These are phyloP conservation scores for Diutina neorugosa DNA, from an alignment of 1,139 yeast species.

Conservation along the genomic window DNA sequence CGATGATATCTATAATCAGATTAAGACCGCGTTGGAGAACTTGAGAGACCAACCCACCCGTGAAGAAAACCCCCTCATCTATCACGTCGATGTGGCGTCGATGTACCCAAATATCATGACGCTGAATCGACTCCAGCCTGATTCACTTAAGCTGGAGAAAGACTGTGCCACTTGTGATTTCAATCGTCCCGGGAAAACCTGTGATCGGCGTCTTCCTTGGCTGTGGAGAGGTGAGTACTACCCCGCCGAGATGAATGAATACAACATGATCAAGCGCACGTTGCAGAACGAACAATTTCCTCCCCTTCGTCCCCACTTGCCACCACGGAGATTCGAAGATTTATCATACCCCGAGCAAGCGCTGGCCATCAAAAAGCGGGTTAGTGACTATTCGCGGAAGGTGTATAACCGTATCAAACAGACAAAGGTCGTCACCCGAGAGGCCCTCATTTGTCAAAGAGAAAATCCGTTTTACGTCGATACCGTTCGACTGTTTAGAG, in stretches of 20 bases:
- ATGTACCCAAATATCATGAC: conserved; percentile 99
- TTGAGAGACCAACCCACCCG: conserved; percentile 54
- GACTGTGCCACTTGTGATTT: conserved; percentile 98
- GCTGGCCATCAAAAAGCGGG: conserved; percentile 56
- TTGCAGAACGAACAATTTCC: conserved; percentile 73
- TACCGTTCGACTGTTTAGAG: conserved; percentile 90
- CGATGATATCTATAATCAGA: conserved; percentile 55
- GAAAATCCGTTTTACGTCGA: conserved; percentile 96
- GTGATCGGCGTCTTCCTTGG: conserved; percentile 92
- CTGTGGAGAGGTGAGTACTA: conserved; percentile 96
- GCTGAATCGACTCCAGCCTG: conserved; percentile 93
- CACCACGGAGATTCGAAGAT: conserved; percentile 59
- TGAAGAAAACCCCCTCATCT: conserved; percentile 72
- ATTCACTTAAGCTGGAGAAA: conserved; percentile 89
- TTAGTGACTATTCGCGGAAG: conserved; percentile 78
- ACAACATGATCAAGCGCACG: conserved; percentile 79
- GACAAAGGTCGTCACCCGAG: conserved; percentile 77
- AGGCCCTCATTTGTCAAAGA: conserved; percentile 91
- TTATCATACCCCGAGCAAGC: conserved; percentile 73
- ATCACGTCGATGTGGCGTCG: conserved; percentile 97
- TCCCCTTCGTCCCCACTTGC: conserved; percentile 41
- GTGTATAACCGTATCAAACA: conserved; percentile 73
- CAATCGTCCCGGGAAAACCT: conserved; percentile 85
- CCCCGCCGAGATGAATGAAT: conserved; percentile 88
- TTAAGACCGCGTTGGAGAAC: conserved; percentile 41